Conservation (phyloP, 1,284 basidiomycete genomes). For the Ceratobasidium sp. region DNA sequence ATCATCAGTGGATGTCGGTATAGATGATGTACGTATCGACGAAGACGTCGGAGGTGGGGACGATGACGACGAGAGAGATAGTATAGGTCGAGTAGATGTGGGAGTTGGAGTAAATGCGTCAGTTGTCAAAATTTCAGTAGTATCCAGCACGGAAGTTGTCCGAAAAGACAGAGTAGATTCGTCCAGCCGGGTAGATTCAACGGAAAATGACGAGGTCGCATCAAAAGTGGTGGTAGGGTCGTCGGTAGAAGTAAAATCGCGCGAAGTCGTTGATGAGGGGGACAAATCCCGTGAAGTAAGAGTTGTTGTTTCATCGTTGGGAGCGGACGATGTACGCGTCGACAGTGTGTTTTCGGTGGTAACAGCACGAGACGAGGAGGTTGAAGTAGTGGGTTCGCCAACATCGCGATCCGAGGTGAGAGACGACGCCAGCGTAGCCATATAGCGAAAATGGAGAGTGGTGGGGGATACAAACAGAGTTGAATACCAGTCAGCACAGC, state of each 20-base stretch:
- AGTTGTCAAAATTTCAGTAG: neutral
- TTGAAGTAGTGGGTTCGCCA: neutral
- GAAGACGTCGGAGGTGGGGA: neutral
- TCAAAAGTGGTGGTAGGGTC: neutral
- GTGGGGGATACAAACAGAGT: neutral
- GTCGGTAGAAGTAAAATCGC: slow-evolving; percentile 9
- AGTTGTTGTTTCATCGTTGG: neutral
- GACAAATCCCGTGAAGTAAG: neutral
- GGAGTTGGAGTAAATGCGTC: neutral
- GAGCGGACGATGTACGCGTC: neutral
- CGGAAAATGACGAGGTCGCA: neutral
- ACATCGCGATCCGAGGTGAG: neutral
- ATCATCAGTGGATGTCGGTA: slow-evolving; percentile 47
- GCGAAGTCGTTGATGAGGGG: neutral
- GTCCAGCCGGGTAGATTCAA: slow-evolving; percentile 11
- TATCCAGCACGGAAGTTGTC: neutral
- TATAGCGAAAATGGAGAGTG: neutral
- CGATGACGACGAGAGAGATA: slow-evolving; percentile 1
- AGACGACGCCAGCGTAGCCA: slow-evolving; percentile 1
- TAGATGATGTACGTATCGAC: slow-evolving; percentile 13
- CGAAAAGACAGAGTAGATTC: neutral
- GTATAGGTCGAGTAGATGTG: neutral
- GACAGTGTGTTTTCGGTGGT: neutral
- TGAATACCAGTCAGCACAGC: slow-evolving; percentile 24
- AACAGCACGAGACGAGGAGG: neutral